phyloP scores from a whole-genome alignment of 176 grass and related monocot species.

The Phragmites australis region DNA sequence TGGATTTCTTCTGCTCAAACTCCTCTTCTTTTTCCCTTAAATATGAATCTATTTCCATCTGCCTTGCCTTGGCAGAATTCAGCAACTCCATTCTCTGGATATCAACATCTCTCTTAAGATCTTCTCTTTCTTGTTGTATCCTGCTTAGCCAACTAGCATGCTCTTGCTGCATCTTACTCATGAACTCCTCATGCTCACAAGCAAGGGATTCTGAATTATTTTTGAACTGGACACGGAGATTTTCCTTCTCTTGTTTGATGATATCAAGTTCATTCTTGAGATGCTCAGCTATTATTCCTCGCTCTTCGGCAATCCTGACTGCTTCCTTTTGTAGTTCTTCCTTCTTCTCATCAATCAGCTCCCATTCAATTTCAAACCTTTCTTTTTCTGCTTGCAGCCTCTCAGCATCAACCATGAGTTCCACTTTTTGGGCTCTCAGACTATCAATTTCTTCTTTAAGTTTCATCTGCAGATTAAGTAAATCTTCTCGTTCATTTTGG shows the following conservation, averaged over 20 bases:
- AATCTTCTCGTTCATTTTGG: slow-evolving; percentile 62
- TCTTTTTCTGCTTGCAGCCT: slow-evolving; percentile 85
- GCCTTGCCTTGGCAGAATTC: slow-evolving; percentile 67
- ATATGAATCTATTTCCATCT: slow-evolving; percentile 67
- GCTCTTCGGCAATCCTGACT: slow-evolving; percentile 64
- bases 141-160: slow-evolving; percentile 67
- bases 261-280: slow-evolving; percentile 67
- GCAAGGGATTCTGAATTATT: slow-evolving; percentile 65
- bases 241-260: slow-evolving; percentile 81
- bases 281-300: slow-evolving; percentile 53
- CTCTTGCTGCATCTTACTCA: slow-evolving; percentile 73
- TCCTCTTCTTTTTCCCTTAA: slow-evolving; percentile 70
- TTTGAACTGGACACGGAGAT: slow-evolving; percentile 63
- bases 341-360: slow-evolving; percentile 85
- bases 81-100: slow-evolving; percentile 75
- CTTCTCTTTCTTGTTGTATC: slow-evolving; percentile 77
- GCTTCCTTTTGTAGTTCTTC: slow-evolving; percentile 71
- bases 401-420: slow-evolving; percentile 71
- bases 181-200: slow-evolving; percentile 75
- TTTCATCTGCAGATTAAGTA: slow-evolving; percentile 65
- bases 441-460: slow-evolving; percentile 96
- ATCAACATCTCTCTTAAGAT: slow-evolving; percentile 71
- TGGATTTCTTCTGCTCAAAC: slow-evolving; percentile 66
- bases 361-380: slow-evolving; percentile 96
- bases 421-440: slow-evolving; percentile 76